Conservation (phyloP, 2,329 filamentous ascomycete species). For the Alternaria sp. region DNA sequence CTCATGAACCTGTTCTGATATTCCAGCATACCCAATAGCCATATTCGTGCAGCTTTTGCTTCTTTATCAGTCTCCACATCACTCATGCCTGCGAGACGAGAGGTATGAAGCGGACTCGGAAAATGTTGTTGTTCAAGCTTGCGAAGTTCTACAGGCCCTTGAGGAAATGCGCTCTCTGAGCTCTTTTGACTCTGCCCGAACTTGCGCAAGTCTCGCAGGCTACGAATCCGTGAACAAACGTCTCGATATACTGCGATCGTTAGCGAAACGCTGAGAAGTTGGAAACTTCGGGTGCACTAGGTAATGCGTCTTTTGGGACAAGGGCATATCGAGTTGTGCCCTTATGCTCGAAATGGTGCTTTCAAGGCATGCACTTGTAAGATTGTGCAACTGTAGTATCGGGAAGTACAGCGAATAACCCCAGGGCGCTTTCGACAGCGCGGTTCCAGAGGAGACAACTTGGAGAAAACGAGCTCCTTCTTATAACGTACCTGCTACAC, state of each 20-base stretch:
- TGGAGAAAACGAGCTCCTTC: neutral
- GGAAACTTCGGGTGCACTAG: neutral
- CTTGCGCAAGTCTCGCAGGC: constrained; percentile 9
- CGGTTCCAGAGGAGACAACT: neutral
- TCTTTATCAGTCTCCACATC: constrained; percentile 11
- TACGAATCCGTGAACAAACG: constrained; percentile 9
- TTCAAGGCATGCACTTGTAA: neutral
- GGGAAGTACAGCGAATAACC: neutral
- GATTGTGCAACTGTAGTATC: neutral
- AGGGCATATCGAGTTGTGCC: neutral
- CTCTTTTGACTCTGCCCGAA: constrained; percentile 2
- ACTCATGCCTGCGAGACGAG: neutral
- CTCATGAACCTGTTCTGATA: constrained; percentile 10
- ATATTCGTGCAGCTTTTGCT: constrained; percentile 16
- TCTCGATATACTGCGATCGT: constrained; percentile 9
- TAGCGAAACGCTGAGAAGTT: neutral
- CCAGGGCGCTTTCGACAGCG: neutral
- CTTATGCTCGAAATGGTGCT: neutral
- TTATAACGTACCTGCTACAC: constrained; percentile 8
- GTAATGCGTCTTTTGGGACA: neutral
- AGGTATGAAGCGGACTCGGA: neutral
- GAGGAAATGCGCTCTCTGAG: neutral
- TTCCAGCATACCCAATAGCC: constrained; percentile 20
- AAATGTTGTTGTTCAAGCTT: constrained; percentile 10
- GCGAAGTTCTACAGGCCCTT: neutral